Evolutionary conservation across 495 filamentous ascomycete species (phyloP).

Genomic region (Penicillium waksmanii): DNA sequence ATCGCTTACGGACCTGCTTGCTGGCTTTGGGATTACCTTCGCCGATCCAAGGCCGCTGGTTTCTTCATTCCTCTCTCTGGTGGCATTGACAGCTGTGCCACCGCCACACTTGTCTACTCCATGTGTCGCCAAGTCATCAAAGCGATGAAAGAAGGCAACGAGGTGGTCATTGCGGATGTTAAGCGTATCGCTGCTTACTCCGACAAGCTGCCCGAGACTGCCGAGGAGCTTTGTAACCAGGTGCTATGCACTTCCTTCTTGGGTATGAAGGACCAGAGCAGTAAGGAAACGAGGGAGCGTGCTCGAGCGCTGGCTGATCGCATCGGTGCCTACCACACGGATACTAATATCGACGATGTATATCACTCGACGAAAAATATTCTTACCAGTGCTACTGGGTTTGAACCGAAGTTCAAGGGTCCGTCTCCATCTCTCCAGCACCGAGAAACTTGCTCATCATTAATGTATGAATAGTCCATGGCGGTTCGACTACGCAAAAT

Average conservation of each 20-base stretch:
- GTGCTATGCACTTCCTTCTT: conserved; percentile 16
- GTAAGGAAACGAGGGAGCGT: conserved; percentile 16
- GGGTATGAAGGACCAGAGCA: conserved; percentile 19
- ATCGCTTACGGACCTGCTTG: conserved; percentile 68
- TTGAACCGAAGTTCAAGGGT: conserved; percentile 18
- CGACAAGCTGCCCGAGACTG: conserved; percentile 12
- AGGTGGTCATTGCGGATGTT: conserved; percentile 17
- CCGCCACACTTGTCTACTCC: conserved; percentile 67
- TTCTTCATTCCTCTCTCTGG: conserved; percentile 62
- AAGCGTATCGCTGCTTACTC: conserved; percentile 19
- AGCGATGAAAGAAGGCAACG: conserved; percentile 50
- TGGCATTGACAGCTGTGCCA: conserved; percentile 66
- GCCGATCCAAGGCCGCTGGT: conserved; percentile 61
- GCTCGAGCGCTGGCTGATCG: conserved; percentile 9
- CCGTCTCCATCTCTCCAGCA: neutral
- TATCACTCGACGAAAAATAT: conserved; percentile 17
- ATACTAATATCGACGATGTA: conserved; percentile 17
- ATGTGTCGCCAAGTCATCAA: conserved; percentile 75
- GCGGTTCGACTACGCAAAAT: conserved; percentile 12
- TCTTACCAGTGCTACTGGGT: conserved; percentile 15
- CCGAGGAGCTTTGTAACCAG: conserved; percentile 19
- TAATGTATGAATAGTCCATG: conserved; percentile 7
- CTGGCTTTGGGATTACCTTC: conserved; percentile 84
- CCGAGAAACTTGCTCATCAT: neutral
- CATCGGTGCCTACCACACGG: conserved; percentile 17